Evolutionary conservation across 441 rosid species (phyloP).

Genomic region (Adansonia gregorii): DNA sequence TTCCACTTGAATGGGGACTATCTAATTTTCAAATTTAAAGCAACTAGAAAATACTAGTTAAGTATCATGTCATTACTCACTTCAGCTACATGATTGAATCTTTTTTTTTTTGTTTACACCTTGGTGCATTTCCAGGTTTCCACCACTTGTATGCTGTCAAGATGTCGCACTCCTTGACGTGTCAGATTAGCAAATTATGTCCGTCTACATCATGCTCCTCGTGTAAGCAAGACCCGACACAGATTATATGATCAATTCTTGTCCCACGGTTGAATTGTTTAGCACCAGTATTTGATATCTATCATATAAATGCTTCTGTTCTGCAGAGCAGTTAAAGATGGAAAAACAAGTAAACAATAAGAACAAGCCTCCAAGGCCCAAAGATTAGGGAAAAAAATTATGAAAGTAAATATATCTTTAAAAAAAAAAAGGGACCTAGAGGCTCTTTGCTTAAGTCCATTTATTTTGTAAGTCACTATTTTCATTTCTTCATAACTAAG

Average conservation of each 20-base stretch:
- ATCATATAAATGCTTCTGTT: conserved; percentile 85
- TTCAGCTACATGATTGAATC: conserved; percentile 5
- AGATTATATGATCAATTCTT: conserved; percentile 87
- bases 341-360: not conserved
- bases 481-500: conserved; percentile 47
- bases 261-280: conserved; percentile 86
- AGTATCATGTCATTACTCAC: not conserved
- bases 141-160: conserved; percentile 77
- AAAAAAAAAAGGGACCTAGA: conserved; percentile 49
- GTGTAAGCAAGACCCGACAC: conserved; percentile 77
- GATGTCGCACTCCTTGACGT: conserved; percentile 83
- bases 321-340: conserved; percentile 41
- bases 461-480: conserved; percentile 83
- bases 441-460: conserved; percentile 81
- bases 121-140: conserved; percentile 66
- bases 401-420: not conserved
- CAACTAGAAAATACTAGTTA: not conserved
- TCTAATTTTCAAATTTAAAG: not conserved
- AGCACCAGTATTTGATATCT: conserved; percentile 84
- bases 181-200: conserved; percentile 66
- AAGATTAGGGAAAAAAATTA: not conserved
- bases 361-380: not conserved
- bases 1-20: conserved; percentile 47
- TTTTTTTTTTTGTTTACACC: conserved; percentile 36
- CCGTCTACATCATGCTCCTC: conserved; percentile 52